Evolutionary conservation across 352 stramenopile species (phyloP).

Genomic region (Pythium monospermum): DNA sequence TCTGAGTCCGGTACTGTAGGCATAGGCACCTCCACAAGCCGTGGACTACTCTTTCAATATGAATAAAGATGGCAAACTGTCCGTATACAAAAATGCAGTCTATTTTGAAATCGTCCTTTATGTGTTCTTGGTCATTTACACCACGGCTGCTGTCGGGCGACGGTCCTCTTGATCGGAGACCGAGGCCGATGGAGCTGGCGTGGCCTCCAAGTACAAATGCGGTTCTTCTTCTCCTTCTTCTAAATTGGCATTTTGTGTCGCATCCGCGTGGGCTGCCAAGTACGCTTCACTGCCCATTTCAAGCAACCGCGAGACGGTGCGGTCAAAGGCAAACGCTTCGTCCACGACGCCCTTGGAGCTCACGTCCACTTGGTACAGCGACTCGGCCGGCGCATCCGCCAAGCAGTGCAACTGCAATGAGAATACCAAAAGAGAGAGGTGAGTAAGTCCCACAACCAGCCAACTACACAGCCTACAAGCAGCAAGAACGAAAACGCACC

Average conservation of each 20-base stretch:
- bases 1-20: too few relatives aligned
- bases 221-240: constrained; percentile 3
- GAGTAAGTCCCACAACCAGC: not conserved
- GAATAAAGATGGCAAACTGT: too few relatives aligned
- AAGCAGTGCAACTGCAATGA: constrained; percentile 64
- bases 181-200: constrained; percentile 6
- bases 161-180: constrained; percentile 8
- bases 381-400: constrained; percentile 45
- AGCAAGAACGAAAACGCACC: constrained; percentile 31
- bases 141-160: constrained; percentile 1
- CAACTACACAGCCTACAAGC: not conserved
- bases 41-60: too few relatives aligned
- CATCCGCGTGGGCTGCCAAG: constrained; percentile 42
- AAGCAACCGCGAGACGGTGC: constrained; percentile 81
- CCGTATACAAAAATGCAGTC: too few relatives aligned
- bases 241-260: too few relatives aligned
- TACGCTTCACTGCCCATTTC: constrained; percentile 84
- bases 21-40: too few relatives aligned
- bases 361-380: constrained; percentile 58
- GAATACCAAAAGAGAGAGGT: not conserved
- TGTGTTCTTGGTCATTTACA: too few relatives aligned
- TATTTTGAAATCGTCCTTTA: too few relatives aligned
- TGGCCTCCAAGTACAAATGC: constrained; percentile 28
- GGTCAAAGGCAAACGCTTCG: constrained; percentile 82
- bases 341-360: constrained; percentile 62